A percentile compares a stretch with the other conserved stretches of the same genome.
Conservation (phyloP, 163 green algal species). For the Trebouxiophyceae sp. region DNA sequence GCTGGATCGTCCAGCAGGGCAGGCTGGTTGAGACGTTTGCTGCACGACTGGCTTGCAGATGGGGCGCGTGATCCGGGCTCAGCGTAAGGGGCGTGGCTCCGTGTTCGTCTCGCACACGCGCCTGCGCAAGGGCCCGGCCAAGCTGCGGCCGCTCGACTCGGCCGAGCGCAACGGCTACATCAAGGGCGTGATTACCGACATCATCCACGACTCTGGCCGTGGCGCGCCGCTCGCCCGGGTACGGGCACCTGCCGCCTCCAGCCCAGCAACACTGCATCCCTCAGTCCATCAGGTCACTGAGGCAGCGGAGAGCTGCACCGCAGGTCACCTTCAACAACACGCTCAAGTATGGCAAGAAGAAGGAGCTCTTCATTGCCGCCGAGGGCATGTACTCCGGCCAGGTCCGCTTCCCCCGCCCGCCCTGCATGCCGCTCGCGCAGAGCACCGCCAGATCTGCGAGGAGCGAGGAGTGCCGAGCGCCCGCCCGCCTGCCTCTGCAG, state of each 20-base stretch:
- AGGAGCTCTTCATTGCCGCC: conserved; percentile 93
- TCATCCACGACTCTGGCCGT: conserved; percentile 96
- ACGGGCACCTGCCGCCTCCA: too few species aligned
- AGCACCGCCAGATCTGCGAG: too few species aligned
- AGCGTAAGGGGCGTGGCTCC: conserved; percentile 96
- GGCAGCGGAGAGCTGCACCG: not conserved
- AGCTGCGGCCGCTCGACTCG: conserved; percentile 81
- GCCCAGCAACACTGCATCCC: too few species aligned
- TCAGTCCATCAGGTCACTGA: not conserved
- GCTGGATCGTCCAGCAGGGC: too few species aligned
- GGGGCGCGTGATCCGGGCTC: conserved; percentile 94
- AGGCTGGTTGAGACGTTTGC: too few species aligned
- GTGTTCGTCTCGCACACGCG: conserved; percentile 96
- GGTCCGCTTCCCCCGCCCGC: conserved; percentile 35
- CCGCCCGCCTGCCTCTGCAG: conserved; percentile 34
- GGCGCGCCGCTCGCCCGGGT: conserved; percentile 94
- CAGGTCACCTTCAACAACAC: conserved; percentile 91
- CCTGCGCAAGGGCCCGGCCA: conserved; percentile 90
- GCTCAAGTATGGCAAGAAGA: conserved; percentile 88
- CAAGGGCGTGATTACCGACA: conserved; percentile 92
- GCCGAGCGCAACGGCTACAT: conserved; percentile 97
- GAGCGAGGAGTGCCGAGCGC: not conserved
- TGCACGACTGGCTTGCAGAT: conserved; percentile 43
- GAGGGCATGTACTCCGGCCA: conserved; percentile 96
- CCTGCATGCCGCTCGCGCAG: too few species aligned